These are phyloP conservation scores for Exophiala spinifera DNA, from an alignment of 2,329 filamentous ascomycete genomes.

Conservation along the genomic window DNA sequence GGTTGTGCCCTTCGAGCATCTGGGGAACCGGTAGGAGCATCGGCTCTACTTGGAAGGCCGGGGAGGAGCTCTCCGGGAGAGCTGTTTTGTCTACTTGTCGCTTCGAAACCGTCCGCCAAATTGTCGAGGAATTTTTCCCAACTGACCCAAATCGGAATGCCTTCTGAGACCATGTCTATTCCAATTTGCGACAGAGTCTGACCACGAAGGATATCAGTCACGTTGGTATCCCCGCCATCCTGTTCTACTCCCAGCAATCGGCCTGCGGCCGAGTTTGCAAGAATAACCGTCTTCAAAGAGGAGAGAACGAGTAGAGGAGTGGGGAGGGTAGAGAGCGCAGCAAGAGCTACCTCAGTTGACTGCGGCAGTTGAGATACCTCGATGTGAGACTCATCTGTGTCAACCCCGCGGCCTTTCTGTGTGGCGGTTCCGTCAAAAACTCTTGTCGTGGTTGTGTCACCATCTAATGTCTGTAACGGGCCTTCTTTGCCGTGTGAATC, in stretches of 20 bases:
- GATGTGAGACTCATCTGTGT: constrained; percentile 13
- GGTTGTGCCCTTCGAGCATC: constrained; percentile 15
- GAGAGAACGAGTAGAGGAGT: constrained; percentile 69
- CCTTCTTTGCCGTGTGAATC: neutral
- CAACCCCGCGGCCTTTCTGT: constrained; percentile 1
- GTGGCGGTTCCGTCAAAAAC: neutral
- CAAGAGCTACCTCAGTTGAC: constrained; percentile 50
- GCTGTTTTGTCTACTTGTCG: neutral
- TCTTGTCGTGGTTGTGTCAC: neutral
- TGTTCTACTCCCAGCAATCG: constrained; percentile 60
- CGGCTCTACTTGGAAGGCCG: constrained; percentile 12
- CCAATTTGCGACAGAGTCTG: constrained; percentile 67
- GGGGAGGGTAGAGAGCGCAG: constrained; percentile 70
- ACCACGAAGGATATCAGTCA: constrained; percentile 61
- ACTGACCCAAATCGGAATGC: constrained; percentile 50
- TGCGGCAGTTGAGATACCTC: constrained; percentile 21
- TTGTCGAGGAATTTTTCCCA: constrained; percentile 58
- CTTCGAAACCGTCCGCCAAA: constrained; percentile 33
- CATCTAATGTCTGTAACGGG: neutral
- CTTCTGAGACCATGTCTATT: constrained; percentile 69
- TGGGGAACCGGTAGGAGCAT: constrained; percentile 13
- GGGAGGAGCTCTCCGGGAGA: constrained; percentile 5
- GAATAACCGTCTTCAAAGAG: constrained; percentile 64
- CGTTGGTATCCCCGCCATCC: constrained; percentile 33
- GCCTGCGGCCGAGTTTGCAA: constrained; percentile 75